A percentile compares a stretch with the other conserved stretches of the same genome.
Evolutionary conservation across 352 stramenopile species (phyloP).

Genomic region (Phytophthora kernoviae): DNA sequence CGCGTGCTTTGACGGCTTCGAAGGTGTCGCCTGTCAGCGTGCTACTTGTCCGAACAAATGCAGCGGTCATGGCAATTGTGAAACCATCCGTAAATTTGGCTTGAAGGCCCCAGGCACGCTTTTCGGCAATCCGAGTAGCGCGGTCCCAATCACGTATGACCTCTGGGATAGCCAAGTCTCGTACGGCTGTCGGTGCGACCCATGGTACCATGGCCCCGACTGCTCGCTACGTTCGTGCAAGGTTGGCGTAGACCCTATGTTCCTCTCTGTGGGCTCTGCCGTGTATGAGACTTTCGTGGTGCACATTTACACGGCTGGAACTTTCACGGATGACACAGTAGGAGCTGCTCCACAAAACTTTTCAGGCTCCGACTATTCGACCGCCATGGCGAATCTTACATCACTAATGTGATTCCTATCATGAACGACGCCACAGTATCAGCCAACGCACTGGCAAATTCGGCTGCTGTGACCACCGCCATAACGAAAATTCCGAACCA

Average conservation of each 20-base stretch:
- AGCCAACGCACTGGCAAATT: slow-evolving; percentile 12
- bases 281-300: slow-evolving; percentile 62
- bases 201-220: slow-evolving; percentile 86
- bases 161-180: slow-evolving; percentile 85
- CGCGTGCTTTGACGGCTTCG: slow-evolving; percentile 90
- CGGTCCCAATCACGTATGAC: slow-evolving; percentile 44
- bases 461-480: slow-evolving; percentile 24
- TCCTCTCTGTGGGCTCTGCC: slow-evolving; percentile 38
- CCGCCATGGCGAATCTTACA: slow-evolving; percentile 67
- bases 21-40: slow-evolving; percentile 87
- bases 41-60: slow-evolving; percentile 74
- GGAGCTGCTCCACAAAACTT: slow-evolving; percentile 12
- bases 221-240: slow-evolving; percentile 76
- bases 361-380: slow-evolving; percentile 71
- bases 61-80: slow-evolving; percentile 72
- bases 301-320: slow-evolving; percentile 27
- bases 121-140: slow-evolving; percentile 30
- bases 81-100: slow-evolving; percentile 67
- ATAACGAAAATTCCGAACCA: slow-evolving; percentile 58
- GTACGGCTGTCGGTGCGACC: slow-evolving; percentile 90
- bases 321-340: slow-evolving; percentile 9
- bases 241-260: slow-evolving; percentile 74
- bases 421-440: slow-evolving; percentile 21
- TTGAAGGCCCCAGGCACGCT: slow-evolving; percentile 50
- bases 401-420: slow-evolving; percentile 61